Evolutionary conservation across 2,329 filamentous ascomycete species (phyloP).

Genomic region (Diaporthe ampelina): DNA sequence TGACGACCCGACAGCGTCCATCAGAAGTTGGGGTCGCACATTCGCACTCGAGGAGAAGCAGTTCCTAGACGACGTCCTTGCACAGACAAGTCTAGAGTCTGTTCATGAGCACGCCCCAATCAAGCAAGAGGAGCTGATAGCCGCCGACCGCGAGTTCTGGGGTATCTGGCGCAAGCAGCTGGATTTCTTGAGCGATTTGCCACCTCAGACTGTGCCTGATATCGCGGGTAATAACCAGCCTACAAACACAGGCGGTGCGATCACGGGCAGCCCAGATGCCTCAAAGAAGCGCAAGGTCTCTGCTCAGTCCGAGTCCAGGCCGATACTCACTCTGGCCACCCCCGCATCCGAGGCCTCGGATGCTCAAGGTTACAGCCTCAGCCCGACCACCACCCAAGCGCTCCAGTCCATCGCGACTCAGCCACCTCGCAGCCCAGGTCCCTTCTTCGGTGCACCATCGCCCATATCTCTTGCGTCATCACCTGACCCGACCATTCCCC

Average conservation of each 20-base stretch:
- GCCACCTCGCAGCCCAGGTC: background rate
- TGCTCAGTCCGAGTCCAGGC: background rate
- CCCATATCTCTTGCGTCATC: background rate
- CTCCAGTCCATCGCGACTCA: background rate
- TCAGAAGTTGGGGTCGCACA: background rate
- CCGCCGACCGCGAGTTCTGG: constrained; percentile 28
- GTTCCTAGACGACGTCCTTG: background rate
- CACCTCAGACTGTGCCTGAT: background rate
- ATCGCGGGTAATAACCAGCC: background rate
- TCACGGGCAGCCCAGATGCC: too few relatives aligned
- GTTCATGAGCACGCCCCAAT: background rate
- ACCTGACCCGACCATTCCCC: background rate
- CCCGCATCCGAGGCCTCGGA: background rate
- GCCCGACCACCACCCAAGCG: too few relatives aligned
- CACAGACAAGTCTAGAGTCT: too few relatives aligned
- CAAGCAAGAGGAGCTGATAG: background rate
- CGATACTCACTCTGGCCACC: background rate
- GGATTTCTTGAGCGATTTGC: background rate
- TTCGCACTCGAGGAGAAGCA: constrained; percentile 19
- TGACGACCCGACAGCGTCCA: background rate
- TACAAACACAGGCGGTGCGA: too few relatives aligned
- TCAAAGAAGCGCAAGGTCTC: too few relatives aligned
- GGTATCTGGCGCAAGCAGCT: constrained; percentile 18
- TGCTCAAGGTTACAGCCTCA: background rate
- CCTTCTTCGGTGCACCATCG: background rate